Evolutionary conservation across 768 basidiomycete genomes (phyloP).

Genomic region (Dentipellis sp.): DNA sequence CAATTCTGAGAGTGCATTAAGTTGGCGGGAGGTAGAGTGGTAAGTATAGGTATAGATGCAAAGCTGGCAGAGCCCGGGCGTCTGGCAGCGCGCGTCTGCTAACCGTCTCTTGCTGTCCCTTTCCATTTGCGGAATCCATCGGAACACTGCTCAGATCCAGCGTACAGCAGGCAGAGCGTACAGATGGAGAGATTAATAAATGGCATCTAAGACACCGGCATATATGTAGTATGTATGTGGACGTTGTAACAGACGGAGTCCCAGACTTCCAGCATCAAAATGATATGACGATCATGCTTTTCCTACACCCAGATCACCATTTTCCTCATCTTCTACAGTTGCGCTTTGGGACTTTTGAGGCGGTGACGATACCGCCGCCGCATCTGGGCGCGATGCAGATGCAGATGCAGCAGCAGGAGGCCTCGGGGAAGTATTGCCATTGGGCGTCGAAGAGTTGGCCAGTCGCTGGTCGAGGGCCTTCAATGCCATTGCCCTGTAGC

Average conservation of each 20-base stretch:
- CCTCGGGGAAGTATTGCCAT: conserved; percentile 16
- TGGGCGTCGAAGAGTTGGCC: conserved; percentile 36
- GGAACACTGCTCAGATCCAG: background rate
- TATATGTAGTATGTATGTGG: conserved; percentile 1
- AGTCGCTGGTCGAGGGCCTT: conserved; percentile 94
- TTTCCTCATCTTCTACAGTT: background rate
- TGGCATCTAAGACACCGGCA: background rate
- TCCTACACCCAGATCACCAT: background rate
- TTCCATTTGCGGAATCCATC: background rate
- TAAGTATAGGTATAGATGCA: background rate
- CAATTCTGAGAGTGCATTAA: background rate
- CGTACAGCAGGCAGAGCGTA: background rate
- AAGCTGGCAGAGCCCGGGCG: too few relatives aligned
- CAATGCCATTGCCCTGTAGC: conserved; percentile 78
- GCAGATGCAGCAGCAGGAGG: conserved; percentile 5
- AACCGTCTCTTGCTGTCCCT: background rate
- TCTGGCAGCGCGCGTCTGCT: background rate
- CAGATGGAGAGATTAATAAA: background rate
- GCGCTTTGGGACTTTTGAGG: conserved; percentile 1
- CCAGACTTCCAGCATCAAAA: background rate
- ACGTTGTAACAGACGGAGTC: background rate
- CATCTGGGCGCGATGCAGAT: conserved; percentile 6
- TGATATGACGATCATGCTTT: background rate
- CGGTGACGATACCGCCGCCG: conserved; percentile 5
- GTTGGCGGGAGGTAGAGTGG: background rate